A percentile compares a stretch with the other conserved stretches of the same genome.
These are phyloP conservation scores for Aquilaria sinensis DNA, from an alignment of 345 rosid genomes.

Conservation along the genomic window DNA sequence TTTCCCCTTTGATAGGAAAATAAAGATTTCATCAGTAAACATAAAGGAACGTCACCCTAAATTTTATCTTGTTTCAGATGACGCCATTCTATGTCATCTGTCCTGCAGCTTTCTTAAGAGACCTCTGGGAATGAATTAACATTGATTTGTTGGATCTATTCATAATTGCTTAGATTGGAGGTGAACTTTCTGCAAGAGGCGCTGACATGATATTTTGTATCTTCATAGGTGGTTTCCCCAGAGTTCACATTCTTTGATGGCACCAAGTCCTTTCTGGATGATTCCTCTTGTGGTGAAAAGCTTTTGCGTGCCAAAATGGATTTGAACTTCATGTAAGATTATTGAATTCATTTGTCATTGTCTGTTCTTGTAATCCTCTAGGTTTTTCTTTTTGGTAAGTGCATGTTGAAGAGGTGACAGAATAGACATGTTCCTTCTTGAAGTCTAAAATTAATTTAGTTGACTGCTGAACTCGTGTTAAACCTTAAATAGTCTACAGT, in stretches of 20 bases:
- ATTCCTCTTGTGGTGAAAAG: constrained; percentile 75
- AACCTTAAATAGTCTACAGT: not conserved
- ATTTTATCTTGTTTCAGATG: too few relatives aligned
- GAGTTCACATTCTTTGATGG: constrained; percentile 97
- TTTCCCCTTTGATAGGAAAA: too few relatives aligned
- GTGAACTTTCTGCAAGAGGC: too few relatives aligned
- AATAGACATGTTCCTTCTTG: not conserved
- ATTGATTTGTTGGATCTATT: too few relatives aligned
- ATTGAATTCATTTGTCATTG: not conserved
- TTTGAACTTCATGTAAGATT: constrained; percentile 87
- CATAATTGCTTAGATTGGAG: too few relatives aligned
- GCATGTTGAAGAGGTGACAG: constrained; percentile 1
- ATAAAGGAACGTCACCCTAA: too few relatives aligned
- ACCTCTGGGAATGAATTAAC: too few relatives aligned
- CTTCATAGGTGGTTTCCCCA: constrained; percentile 74
- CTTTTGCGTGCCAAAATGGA: constrained; percentile 96
- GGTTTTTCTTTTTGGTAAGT: not conserved
- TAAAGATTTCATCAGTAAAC: too few relatives aligned
- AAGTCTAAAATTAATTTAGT: not conserved
- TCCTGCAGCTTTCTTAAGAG: too few relatives aligned
- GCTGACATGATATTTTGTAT: constrained; percentile 8
- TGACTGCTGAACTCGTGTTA: not conserved
- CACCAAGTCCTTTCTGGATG: constrained; percentile 79
- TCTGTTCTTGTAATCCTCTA: not conserved
- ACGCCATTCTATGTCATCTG: too few relatives aligned